Base-by-base conservation (phyloP, 495 filamentous ascomycete genomes). In the Podospora fimiseda region DNA sequence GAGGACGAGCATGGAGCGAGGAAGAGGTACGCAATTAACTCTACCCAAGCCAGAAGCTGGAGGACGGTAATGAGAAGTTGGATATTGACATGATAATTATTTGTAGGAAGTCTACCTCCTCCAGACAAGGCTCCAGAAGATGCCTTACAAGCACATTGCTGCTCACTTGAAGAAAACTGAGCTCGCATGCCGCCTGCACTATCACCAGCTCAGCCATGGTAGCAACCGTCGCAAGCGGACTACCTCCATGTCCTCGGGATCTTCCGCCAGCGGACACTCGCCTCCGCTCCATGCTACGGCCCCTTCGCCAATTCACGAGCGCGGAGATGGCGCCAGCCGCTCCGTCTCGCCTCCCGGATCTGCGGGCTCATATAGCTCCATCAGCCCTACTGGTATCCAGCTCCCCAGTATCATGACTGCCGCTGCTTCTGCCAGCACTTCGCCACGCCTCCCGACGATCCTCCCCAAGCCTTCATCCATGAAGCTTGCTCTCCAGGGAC, bases 101-200 rank as follows among this genome's bases (percentile, higher is more conserved):
- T 15, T 52, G 57, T 59, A 90, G 87, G 87, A 91, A 73, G 79
- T 83, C n/a, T 91, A 90, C 66, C 82, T 91, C 36, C 79, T 91
- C 55, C 85, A 88, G 64, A 90, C 87, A 53, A 83, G 87, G 38
- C 79, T 86, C 65, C 85, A 90, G 58, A 90, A 90, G 71, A 87
- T 90, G 81, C 87, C 87, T 1, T 91, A 91, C 70, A 91, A 91
- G 77, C 87, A 90, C 60, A 91, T 91, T 62, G 87, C 87, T 51
- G 80, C 82, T 51, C 82, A 89, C 58, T 70, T 91, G 55, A 88
- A 89, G 69, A 91, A 91, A 74, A 91, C 87, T 3, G 87, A 91
- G 73, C 72, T 91, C 52, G 87, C 87, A 48, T 91, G 87, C 68
- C 87, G 87, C 48, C 79, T 91, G 38, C 87, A 91, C 63, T 91